Evolutionary conservation across 495 filamentous ascomycete species (phyloP).

Genomic region (Penicillium salamii): DNA sequence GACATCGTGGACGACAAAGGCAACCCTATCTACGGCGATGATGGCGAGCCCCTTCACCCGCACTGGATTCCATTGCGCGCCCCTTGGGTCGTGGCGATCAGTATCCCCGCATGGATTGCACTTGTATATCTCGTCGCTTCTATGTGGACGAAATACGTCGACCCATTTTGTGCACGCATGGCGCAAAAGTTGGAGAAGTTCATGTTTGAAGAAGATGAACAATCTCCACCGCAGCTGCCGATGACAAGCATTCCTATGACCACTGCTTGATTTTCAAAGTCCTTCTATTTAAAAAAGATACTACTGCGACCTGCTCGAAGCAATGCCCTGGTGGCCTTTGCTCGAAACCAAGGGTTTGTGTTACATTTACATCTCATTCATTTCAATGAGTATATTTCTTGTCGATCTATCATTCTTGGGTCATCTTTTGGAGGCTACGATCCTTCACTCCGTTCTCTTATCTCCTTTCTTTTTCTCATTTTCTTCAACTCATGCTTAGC

Average conservation of each 20-base stretch:
- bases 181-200: constrained; percentile 56
- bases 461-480: background rate
- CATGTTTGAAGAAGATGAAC: constrained; percentile 52
- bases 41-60: constrained; percentile 4
- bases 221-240: constrained; percentile 38
- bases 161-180: constrained; percentile 60
- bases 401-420: background rate
- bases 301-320: constrained; percentile 3
- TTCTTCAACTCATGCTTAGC: too few species aligned
- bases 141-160: constrained; percentile 64
- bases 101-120: constrained; percentile 55
- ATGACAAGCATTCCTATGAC: constrained; percentile 33
- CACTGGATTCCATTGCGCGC: constrained; percentile 37
- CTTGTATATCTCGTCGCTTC: constrained; percentile 55
- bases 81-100: constrained; percentile 43
- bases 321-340: constrained; percentile 5
- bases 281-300: background rate
- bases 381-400: background rate
- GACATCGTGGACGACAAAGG: constrained; percentile 37
- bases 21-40: constrained; percentile 7
- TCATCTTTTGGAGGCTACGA: background rate
- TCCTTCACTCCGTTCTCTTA: background rate
- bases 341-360: background rate
- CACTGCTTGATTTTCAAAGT: constrained; percentile 27
- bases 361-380: background rate